phyloP scores from a whole-genome alignment of 495 filamentous ascomycete genomes.

The Aspergillus avenaceus region DNA sequence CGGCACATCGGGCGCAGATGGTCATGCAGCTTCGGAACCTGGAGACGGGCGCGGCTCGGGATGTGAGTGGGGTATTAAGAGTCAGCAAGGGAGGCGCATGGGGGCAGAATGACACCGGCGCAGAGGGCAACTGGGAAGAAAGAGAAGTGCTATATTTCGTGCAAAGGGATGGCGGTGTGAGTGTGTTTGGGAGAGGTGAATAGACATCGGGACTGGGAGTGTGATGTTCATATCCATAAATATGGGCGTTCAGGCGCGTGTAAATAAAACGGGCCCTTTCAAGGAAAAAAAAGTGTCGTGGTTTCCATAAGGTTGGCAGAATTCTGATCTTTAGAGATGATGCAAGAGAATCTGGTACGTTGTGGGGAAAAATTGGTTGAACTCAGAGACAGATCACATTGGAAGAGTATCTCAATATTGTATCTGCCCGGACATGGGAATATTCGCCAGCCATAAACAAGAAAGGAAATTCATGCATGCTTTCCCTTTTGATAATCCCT shows the following conservation, averaged over 20 bases:
- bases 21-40: slow-evolving; percentile 68
- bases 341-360: slow-evolving; percentile 1
- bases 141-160: slow-evolving; percentile 80
- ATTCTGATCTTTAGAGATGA: background rate
- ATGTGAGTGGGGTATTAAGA: slow-evolving; percentile 86
- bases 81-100: slow-evolving; percentile 58
- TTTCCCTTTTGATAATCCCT: slow-evolving; percentile 34
- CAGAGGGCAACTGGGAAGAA: slow-evolving; percentile 43
- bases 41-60: slow-evolving; percentile 79
- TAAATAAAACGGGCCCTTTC: slow-evolving; percentile 7
- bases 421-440: slow-evolving; percentile 40
- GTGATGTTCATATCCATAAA: slow-evolving; percentile 3
- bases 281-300: background rate
- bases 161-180: slow-evolving; percentile 69
- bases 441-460: slow-evolving; percentile 45
- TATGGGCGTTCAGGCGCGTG: slow-evolving; percentile 10
- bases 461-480: slow-evolving; percentile 44
- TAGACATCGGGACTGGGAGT: slow-evolving; percentile 12
- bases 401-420: slow-evolving; percentile 40
- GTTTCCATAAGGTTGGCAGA: background rate
- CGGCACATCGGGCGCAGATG: slow-evolving; percentile 70
- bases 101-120: slow-evolving; percentile 27
- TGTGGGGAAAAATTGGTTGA: slow-evolving; percentile 7
- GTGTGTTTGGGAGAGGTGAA: slow-evolving; percentile 73
- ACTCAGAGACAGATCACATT: slow-evolving; percentile 29